These are phyloP conservation scores for Fonsecaea pugnacius DNA, from an alignment of 2,329 filamentous ascomycete species.

Conservation along the genomic window DNA sequence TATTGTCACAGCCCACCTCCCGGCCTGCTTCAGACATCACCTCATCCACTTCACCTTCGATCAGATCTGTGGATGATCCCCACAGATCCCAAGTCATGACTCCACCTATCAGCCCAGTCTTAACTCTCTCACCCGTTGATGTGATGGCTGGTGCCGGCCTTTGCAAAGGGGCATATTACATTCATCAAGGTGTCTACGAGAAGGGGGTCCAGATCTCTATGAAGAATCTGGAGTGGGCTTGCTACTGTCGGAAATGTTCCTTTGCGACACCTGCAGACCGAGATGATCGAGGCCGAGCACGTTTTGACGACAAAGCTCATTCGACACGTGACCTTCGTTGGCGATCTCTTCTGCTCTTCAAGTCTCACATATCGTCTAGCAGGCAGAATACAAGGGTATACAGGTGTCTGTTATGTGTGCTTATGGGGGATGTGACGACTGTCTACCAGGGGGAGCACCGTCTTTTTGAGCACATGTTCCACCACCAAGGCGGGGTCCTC, in stretches of 20 bases:
- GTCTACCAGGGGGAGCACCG: slow-evolving; percentile 21
- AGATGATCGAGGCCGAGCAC: slow-evolving; percentile 24
- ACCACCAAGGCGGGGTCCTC: slow-evolving; percentile 15
- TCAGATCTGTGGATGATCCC: slow-evolving; percentile 13
- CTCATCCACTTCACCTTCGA: slow-evolving; percentile 20
- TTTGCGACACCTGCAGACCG: slow-evolving; percentile 25
- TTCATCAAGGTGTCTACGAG: slow-evolving; percentile 21
- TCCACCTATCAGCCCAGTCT: slow-evolving; percentile 26
- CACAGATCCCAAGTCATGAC: slow-evolving; percentile 20
- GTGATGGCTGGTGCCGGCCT: slow-evolving; percentile 22
- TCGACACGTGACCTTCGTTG: slow-evolving; percentile 21
- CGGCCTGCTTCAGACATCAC: slow-evolving; percentile 12
- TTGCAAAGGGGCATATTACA: slow-evolving; percentile 28
- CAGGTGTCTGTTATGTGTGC: slow-evolving; percentile 26
- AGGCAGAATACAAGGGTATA: slow-evolving; percentile 20
- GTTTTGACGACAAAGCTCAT: slow-evolving; percentile 27
- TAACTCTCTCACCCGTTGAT: slow-evolving; percentile 15
- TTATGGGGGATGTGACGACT: slow-evolving; percentile 13
- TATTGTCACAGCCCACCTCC: background rate
- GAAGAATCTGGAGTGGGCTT: slow-evolving; percentile 28
- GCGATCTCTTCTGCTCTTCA: slow-evolving; percentile 28
- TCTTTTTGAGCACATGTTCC: slow-evolving; percentile 27
- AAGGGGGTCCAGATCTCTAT: slow-evolving; percentile 25
- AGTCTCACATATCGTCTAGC: slow-evolving; percentile 24
- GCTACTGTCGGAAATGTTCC: slow-evolving; percentile 27